phyloP scores from a whole-genome alignment of 2,329 filamentous ascomycete genomes.

The Fragosphaeria purpurea region DNA sequence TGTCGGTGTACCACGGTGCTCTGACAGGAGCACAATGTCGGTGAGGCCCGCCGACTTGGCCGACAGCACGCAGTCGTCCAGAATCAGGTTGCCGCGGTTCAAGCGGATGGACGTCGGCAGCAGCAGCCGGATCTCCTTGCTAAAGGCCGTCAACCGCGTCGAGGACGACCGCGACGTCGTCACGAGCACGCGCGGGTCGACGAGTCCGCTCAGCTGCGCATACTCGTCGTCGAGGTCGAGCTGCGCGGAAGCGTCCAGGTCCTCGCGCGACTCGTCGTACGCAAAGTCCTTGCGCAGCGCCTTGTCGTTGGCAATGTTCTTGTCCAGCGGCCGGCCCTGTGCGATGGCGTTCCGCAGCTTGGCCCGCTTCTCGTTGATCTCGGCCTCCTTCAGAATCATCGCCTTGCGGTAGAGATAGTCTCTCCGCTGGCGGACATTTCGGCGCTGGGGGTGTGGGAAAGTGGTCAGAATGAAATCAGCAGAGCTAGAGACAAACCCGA shows the following conservation, averaged over 20 bases:
- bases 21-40: constrained; percentile 80
- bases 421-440: constrained; percentile 67
- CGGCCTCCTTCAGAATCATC: constrained; percentile 77
- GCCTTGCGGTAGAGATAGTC: constrained; percentile 90
- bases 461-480: constrained; percentile 5
- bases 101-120: constrained; percentile 78
- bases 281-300: constrained; percentile 76
- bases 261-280: constrained; percentile 76
- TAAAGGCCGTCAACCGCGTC: constrained; percentile 74
- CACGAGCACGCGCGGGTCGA: constrained; percentile 69
- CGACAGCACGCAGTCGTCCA: constrained; percentile 75
- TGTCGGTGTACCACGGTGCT: constrained; percentile 86
- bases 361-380: constrained; percentile 83
- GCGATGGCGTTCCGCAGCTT: constrained; percentile 80
- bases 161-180: constrained; percentile 87
- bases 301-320: constrained; percentile 78
- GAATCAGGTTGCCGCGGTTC: constrained; percentile 82
- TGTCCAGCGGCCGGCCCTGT: constrained; percentile 76
- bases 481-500: constrained; percentile 19
- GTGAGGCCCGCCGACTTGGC: constrained; percentile 71
- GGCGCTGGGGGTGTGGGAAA: constrained; percentile 33
- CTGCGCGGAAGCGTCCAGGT: constrained; percentile 56
- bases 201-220: constrained; percentile 76
- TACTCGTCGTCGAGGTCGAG: constrained; percentile 84
- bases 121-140: constrained; percentile 68